Conservation (phyloP, 73 alveolate species). For the Paramecium octaurelia region DNA sequence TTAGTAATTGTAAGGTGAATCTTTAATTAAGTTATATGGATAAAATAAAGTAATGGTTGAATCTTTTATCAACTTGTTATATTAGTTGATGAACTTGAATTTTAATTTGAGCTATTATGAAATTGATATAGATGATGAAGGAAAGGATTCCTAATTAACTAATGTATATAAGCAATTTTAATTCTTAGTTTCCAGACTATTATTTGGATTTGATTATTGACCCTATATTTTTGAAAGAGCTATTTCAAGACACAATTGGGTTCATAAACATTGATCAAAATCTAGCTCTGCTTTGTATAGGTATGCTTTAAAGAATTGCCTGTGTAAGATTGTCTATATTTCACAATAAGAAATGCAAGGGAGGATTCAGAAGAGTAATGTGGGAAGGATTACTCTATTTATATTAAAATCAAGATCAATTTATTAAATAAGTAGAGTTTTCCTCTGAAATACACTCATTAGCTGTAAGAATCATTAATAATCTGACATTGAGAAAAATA, state of each 20-base stretch:
- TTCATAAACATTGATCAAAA: background rate
- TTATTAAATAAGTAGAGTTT: background rate
- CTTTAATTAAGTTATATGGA: background rate
- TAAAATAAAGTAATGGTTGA: background rate
- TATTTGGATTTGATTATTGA: background rate
- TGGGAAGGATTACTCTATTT: conserved; percentile 8
- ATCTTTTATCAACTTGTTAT: background rate
- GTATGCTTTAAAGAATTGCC: background rate
- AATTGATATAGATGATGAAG: conserved; percentile 14
- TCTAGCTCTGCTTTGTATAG: background rate
- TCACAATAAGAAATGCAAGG: conserved; percentile 13
- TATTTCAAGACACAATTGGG: background rate
- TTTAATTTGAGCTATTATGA: conserved; percentile 17
- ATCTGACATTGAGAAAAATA: conserved; percentile 4
- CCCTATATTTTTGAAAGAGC: background rate
- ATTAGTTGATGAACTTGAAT: background rate
- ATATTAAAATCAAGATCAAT: background rate
- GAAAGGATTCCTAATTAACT: background rate
- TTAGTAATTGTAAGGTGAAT: background rate
- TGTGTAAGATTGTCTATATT: conserved; percentile 8
- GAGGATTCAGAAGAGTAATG: background rate
- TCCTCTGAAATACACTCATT: background rate
- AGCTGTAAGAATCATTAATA: background rate
- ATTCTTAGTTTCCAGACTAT: conserved; percentile 15
- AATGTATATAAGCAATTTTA: background rate